phyloP scores from a whole-genome alignment of 495 filamentous ascomycete genomes.

The Friedmanniomyces simplex region DNA sequence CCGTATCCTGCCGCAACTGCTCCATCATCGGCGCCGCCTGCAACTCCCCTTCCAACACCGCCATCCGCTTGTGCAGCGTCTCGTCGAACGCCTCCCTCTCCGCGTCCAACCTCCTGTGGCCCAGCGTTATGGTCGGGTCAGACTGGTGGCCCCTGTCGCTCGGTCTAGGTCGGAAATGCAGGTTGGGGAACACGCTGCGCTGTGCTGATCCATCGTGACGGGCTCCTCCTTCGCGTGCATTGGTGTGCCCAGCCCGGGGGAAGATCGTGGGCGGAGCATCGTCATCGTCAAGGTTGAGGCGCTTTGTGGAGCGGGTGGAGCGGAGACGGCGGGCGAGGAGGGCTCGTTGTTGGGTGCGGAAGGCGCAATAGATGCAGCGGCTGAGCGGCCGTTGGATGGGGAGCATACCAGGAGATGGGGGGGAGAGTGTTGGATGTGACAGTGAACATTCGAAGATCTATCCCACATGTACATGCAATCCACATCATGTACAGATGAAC shows the following conservation, averaged over 20 bases:
- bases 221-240: neutral
- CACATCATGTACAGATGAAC: too few relatives aligned
- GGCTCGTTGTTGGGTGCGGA: slow-evolving; percentile 14
- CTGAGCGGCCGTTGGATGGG: neutral
- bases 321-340: slow-evolving; percentile 12
- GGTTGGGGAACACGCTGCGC: neutral
- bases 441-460: too few relatives aligned
- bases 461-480: too few relatives aligned
- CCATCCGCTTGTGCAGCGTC: slow-evolving; percentile 3
- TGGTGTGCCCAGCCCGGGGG: neutral
- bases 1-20: slow-evolving; percentile 5
- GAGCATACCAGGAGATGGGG: neutral
- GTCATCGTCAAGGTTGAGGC: neutral
- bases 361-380: slow-evolving; percentile 27
- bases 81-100: slow-evolving; percentile 1
- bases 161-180: too few relatives aligned
- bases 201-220: neutral
- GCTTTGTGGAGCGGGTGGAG: neutral
- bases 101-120: neutral
- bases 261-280: neutral
- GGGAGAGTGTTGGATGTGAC: neutral
- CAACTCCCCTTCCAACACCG: slow-evolving; percentile 11
- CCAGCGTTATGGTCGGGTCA: neutral
- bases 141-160: too few relatives aligned
- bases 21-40: slow-evolving; percentile 15